A percentile compares a stretch with the other conserved stretches of the same genome.
These are phyloP conservation scores for Metschnikowia lunata DNA, from an alignment of 805 yeast genomes.

Conservation along the genomic window DNA sequence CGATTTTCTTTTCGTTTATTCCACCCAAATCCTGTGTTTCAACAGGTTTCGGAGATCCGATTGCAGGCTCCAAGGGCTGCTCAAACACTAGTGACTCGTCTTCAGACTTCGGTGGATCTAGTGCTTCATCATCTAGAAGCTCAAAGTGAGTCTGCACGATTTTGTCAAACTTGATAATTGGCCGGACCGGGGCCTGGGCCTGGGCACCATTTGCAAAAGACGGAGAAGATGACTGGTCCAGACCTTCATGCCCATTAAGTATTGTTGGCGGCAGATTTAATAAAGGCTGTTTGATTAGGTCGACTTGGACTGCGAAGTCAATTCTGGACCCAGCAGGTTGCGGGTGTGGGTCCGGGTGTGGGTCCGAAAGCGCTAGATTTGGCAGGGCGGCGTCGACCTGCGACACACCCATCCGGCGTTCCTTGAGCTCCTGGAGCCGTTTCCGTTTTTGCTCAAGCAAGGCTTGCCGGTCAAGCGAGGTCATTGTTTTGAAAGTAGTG, in stretches of 20 bases:
- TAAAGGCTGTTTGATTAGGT: slow-evolving; percentile 7
- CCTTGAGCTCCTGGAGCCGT: slow-evolving; percentile 27
- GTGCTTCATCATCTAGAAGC: not conserved
- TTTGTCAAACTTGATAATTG: slow-evolving; percentile 17
- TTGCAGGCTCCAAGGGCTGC: not conserved
- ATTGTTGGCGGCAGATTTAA: not conserved
- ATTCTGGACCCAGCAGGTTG: slow-evolving; percentile 9
- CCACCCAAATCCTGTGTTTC: not conserved
- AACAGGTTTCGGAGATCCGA: not conserved
- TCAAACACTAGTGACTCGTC: not conserved
- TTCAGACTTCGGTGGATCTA: not conserved
- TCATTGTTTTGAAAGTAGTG: not conserved
- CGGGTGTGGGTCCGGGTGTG: not conserved
- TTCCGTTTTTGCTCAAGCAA: slow-evolving; percentile 38
- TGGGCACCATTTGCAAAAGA: too few species aligned
- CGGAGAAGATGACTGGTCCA: too few species aligned
- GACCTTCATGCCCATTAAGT: not conserved
- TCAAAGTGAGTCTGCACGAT: slow-evolving; percentile 20
- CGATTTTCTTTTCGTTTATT: slow-evolving; percentile 1
- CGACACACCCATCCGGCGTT: slow-evolving; percentile 17
- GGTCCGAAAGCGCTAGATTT: slow-evolving; percentile 2
- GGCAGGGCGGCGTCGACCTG: slow-evolving; percentile 12
- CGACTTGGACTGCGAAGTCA: slow-evolving; percentile 29
- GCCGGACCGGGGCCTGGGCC: not conserved
- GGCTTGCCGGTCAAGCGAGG: slow-evolving; percentile 27